phyloP scores from a whole-genome alignment of 768 basidiomycete species.

The Trametes villosa region DNA sequence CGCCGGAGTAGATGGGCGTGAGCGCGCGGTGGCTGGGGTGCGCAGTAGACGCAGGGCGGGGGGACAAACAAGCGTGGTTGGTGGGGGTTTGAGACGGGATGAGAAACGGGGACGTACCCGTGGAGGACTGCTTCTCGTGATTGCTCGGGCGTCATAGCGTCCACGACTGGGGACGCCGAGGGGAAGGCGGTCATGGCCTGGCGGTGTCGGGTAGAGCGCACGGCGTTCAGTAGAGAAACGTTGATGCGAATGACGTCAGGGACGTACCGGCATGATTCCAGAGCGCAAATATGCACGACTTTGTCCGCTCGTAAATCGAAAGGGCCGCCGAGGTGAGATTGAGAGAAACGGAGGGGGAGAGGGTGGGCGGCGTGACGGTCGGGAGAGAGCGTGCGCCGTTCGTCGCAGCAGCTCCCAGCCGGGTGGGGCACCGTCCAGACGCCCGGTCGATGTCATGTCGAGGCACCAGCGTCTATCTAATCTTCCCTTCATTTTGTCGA shows the following conservation, averaged over 20 bases:
- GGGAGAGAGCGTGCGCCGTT: too few relatives aligned
- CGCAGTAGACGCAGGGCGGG: neutral
- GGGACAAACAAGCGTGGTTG: too few relatives aligned
- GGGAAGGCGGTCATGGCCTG: slow-evolving; percentile 18
- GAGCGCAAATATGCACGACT: too few relatives aligned
- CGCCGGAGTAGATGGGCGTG: slow-evolving; percentile 66
- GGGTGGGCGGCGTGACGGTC: too few relatives aligned
- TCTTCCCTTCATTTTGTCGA: neutral
- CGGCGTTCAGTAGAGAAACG: neutral
- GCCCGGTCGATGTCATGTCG: too few relatives aligned
- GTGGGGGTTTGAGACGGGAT: neutral
- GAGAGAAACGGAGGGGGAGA: too few relatives aligned
- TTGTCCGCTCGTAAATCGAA: too few relatives aligned
- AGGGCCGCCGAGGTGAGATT: too few relatives aligned
- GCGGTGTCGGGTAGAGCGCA: neutral
- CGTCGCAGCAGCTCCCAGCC: too few relatives aligned
- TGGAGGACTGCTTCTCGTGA: slow-evolving; percentile 21
- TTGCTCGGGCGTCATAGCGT: slow-evolving; percentile 19
- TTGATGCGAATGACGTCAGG: neutral
- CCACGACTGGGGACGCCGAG: slow-evolving; percentile 3
- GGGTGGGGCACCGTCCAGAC: too few relatives aligned
- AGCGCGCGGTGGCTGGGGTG: slow-evolving; percentile 51
- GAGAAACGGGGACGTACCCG: slow-evolving; percentile 16
- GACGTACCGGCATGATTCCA: slow-evolving; percentile 3
- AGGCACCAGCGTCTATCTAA: neutral